Evolutionary conservation across 441 rosid species (phyloP), one percentile per base, ranked within the genome.

Genomic region (Adansonia madagascariensis): DNA sequence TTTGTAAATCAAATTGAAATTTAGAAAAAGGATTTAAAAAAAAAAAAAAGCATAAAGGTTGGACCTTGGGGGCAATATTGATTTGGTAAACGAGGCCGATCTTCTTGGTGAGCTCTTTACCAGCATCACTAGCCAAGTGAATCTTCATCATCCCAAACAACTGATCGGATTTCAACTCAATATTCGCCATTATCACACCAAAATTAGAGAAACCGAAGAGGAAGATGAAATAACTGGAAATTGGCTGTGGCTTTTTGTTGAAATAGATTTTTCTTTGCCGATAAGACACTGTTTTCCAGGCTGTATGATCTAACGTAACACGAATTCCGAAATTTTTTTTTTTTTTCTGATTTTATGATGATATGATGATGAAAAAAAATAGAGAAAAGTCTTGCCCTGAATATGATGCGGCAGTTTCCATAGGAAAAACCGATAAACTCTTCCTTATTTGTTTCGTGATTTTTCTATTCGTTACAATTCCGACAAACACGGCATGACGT

Each of bases 1-100:
- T 18, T 8, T 17, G 44, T 7, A 8, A 49, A 20, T n/a, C 12
- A 22, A 59, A 46, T 39, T 50, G 20, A 41, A 9, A 31, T 44
- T 4, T 62, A 41, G 15, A 18, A 0, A 52, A 27, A n/a, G 31
- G 55, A 20, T 14, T 1, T 35, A 35, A 35, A 41, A 3, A 60
- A 1, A 35, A 35, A 41, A 3, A 60, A 1, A 5, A 12, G 1
- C 11, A 7, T 14, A 31, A 52, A 52, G 15, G 8, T 2, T 18
- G 8, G 53, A 91, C 97, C 95, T 91, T 88, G 24, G 99, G 97
- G 66, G 98, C 94, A 75, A 95, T 70, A 83, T 95, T 89, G 88
- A 95, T 87, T 82, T 94, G 98, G 47, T 92, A 95, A 57, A 95
- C 94, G 68, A 89, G 92, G 66, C 89, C 91, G 65, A 95, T 81